Conservation (phyloP, 129 eudicot species). For the Rutidosis leptorrhynchoides region DNA sequence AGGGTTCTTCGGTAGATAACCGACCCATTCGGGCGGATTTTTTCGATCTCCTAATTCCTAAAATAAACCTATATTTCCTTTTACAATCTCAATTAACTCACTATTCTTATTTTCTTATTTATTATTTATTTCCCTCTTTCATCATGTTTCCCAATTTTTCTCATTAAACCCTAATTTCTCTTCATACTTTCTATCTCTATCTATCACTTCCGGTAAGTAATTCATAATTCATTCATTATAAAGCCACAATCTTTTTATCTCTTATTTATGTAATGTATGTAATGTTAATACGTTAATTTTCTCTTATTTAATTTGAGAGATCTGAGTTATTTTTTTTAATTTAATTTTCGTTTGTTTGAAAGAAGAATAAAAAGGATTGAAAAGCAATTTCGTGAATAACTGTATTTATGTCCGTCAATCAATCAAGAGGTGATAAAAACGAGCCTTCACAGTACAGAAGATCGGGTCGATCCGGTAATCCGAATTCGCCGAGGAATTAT, state of each 20-base stretch:
- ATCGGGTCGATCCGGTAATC: slow-evolving; percentile 62
- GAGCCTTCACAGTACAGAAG: slow-evolving; percentile 61
- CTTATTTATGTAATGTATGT: slow-evolving; percentile 19
- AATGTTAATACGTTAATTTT: slow-evolving; percentile 19
- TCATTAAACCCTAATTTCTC: slow-evolving; percentile 35
- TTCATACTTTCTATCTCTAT: neutral
- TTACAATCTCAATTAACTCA: slow-evolving; percentile 13
- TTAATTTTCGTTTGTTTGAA: slow-evolving; percentile 20
- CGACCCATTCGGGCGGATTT: slow-evolving; percentile 40
- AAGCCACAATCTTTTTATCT: slow-evolving; percentile 6
- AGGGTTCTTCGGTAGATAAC: slow-evolving; percentile 34
- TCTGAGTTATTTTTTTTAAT: slow-evolving; percentile 26
- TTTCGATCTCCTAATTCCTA: slow-evolving; percentile 39
- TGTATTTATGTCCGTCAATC: slow-evolving; percentile 91
- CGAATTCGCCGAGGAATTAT: slow-evolving; percentile 49
- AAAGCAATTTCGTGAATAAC: slow-evolving; percentile 24
- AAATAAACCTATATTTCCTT: slow-evolving; percentile 35
- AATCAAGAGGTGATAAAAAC: slow-evolving; percentile 71
- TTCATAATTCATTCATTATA: neutral
- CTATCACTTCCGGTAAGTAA: slow-evolving; percentile 31
- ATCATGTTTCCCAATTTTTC: slow-evolving; percentile 32
- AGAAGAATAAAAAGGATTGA: neutral
- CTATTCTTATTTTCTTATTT: slow-evolving; percentile 11
- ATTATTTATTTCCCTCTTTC: neutral
- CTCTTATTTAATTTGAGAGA: slow-evolving; percentile 25